Evolutionary conservation across 1,139 yeast species (phyloP).

Genomic region (Candida smagusa): DNA sequence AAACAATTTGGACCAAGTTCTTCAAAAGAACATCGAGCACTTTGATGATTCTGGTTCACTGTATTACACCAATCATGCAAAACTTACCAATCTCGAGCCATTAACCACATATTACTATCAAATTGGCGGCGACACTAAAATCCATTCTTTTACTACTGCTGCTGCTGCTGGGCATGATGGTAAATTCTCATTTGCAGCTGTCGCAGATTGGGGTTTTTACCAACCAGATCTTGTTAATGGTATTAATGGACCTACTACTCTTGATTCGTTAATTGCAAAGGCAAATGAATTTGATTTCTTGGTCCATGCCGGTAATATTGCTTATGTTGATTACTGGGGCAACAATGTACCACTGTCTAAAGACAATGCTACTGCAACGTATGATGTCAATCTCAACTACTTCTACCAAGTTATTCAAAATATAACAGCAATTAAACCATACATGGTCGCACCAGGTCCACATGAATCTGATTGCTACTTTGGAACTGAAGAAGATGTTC

Average conservation of each 20-base stretch:
- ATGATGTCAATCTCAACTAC: slow-evolving; percentile 5
- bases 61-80: slow-evolving; percentile 2
- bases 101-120: slow-evolving; percentile 5
- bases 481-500: slow-evolving; percentile 2
- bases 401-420: slow-evolving; percentile 4
- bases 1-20: slow-evolving; percentile 3
- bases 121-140: background rate
- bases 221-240: slow-evolving; percentile 3
- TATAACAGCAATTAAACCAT: slow-evolving; percentile 3
- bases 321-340: slow-evolving; percentile 7
- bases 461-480: slow-evolving; percentile 6
- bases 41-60: background rate
- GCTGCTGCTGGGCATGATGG: slow-evolving; percentile 1
- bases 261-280: slow-evolving; percentile 2
- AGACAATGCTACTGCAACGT: slow-evolving; percentile 2
- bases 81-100: slow-evolving; percentile 4
- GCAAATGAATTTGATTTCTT: slow-evolving; percentile 4
- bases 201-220: slow-evolving; percentile 5
- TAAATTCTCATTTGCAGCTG: slow-evolving; percentile 5
- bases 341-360: slow-evolving; percentile 3
- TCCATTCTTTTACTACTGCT: slow-evolving; percentile 4
- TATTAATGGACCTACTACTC: slow-evolving; percentile 1
- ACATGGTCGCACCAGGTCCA: slow-evolving; percentile 6
- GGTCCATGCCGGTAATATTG: slow-evolving; percentile 6
- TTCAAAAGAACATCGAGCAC: slow-evolving; percentile 4